Evolutionary conservation across 192 early-diverging fungal genomes (phyloP).

Genomic region (Mortierella alpina): DNA sequence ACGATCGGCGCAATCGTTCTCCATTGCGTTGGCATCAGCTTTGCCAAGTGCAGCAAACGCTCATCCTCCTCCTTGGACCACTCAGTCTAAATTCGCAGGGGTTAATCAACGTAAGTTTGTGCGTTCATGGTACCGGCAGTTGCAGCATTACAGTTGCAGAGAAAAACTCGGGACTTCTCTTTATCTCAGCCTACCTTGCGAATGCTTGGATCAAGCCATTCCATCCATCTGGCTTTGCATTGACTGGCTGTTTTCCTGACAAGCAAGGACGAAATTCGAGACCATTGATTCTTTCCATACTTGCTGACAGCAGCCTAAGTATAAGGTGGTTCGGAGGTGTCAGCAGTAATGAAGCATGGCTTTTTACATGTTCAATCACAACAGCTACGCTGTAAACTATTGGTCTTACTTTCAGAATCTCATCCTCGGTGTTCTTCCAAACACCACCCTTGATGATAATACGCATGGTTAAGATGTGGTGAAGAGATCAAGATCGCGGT

Average conservation of each 20-base stretch:
- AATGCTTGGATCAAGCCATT: constrained; percentile 99
- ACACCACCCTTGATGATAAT: constrained; percentile 91
- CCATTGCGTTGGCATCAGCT: constrained; percentile 99
- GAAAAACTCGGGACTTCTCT: no score
- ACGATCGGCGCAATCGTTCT: constrained; percentile 98
- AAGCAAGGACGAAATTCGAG: constrained; percentile 95
- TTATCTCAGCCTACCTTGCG: constrained; percentile 78
- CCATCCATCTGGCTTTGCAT: constrained; percentile 99
- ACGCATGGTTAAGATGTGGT: constrained; percentile 48
- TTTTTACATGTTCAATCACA: constrained; percentile 1
- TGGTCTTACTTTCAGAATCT: constrained; percentile 85
- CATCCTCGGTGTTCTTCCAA: constrained; percentile 99
- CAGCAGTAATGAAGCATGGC: neutral
- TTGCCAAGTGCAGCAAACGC: constrained; percentile 95
- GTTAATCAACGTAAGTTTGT: neutral
- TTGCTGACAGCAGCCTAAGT: constrained; percentile 95
- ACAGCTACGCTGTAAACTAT: neutral
- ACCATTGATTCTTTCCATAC: constrained; percentile 99
- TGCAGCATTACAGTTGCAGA: no score
- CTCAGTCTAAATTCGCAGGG: constrained; percentile 72
- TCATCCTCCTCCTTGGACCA: constrained; percentile 99
- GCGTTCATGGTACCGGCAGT: no score
- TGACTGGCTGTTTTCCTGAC: constrained; percentile 97
- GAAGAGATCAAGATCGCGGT: no score
- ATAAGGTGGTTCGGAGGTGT: neutral